Conservation (phyloP, 805 yeast species). For the Tetrapisispora arboricola region DNA sequence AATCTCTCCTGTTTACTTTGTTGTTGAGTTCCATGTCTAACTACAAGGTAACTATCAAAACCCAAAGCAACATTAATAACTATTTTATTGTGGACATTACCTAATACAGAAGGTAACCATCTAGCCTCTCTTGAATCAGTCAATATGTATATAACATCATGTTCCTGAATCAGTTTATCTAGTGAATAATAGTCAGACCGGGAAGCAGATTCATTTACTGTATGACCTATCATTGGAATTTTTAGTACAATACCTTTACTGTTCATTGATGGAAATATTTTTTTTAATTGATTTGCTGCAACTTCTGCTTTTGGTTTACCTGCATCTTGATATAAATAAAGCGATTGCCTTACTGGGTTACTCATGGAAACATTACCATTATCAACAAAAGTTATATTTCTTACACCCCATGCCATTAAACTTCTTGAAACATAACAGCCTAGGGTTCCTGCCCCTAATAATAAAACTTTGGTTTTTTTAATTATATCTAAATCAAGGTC, state of each 20-base stretch:
- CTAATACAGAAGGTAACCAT: conserved; percentile 92
- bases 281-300: conserved; percentile 65
- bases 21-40: conserved; percentile 70
- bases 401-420: conserved; percentile 89
- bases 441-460: conserved; percentile 93
- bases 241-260: conserved; percentile 55
- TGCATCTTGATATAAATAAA: conserved; percentile 76
- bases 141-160: conserved; percentile 69
- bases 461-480: conserved; percentile 49
- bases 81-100: conserved; percentile 52
- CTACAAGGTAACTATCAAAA: conserved; percentile 83
- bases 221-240: conserved; percentile 94
- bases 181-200: conserved; percentile 43
- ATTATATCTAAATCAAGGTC: conserved; percentile 59
- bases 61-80: conserved; percentile 93
- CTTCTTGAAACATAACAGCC: conserved; percentile 88
- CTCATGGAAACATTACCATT: conserved; percentile 82
- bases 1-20: conserved; percentile 32
- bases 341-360: conserved; percentile 91
- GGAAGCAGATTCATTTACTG: conserved; percentile 45
- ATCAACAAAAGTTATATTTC: conserved; percentile 79
- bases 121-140: conserved; percentile 95
- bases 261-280: conserved; percentile 69
- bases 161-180: conserved; percentile 43
- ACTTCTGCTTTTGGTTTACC: conserved; percentile 67